These are phyloP conservation scores for Arachnomyces sp. DNA, from an alignment of 2,329 filamentous ascomycete genomes.

Conservation along the genomic window DNA sequence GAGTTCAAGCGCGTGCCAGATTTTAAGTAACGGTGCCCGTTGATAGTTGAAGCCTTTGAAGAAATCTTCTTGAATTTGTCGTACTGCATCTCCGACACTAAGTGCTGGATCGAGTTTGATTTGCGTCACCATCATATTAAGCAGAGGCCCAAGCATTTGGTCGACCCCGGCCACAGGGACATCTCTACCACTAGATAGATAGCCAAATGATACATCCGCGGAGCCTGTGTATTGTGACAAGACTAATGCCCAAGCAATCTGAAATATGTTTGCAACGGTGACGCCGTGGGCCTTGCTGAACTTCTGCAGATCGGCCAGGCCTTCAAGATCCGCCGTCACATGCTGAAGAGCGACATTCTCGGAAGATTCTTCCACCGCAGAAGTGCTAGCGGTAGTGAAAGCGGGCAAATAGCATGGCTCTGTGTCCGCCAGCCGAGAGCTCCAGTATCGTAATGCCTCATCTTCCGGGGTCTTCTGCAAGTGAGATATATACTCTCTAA, in stretches of 20 bases:
- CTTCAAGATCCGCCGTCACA: slow-evolving; percentile 43
- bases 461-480: slow-evolving; percentile 22
- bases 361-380: no score
- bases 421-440: slow-evolving; percentile 27
- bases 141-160: slow-evolving; percentile 26
- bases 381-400: no score
- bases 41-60: slow-evolving; percentile 43
- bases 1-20: slow-evolving; percentile 35
- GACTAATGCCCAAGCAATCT: slow-evolving; percentile 27
- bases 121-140: slow-evolving; percentile 50
- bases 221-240: slow-evolving; percentile 6
- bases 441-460: slow-evolving; percentile 34
- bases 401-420: slow-evolving; percentile 36
- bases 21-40: slow-evolving; percentile 42
- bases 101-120: slow-evolving; percentile 31
- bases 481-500: slow-evolving; percentile 32
- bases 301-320: slow-evolving; percentile 57
- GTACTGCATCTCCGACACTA: slow-evolving; percentile 33
- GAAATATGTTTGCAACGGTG: slow-evolving; percentile 46
- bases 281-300: slow-evolving; percentile 59
- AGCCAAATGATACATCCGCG: slow-evolving; percentile 14
- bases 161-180: slow-evolving; percentile 5
- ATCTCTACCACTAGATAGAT: slow-evolving; percentile 8
- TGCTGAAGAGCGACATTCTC: no score
- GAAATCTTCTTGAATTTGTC: slow-evolving; percentile 40